Evolutionary conservation across 1,139 yeast species (phyloP).

Genomic region (Blastobotrys elegans): DNA sequence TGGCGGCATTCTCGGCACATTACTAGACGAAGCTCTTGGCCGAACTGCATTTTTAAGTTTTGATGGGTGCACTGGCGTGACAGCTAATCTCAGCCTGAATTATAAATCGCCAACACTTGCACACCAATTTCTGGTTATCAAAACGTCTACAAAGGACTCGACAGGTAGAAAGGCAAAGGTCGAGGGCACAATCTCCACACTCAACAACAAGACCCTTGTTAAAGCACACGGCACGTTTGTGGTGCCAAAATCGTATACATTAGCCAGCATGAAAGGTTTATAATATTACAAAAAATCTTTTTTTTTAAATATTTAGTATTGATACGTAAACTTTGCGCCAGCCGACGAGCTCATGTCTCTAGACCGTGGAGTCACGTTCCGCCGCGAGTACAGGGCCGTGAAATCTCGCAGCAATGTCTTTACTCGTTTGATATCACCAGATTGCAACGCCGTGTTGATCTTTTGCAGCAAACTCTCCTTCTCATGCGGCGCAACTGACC

Average conservation of each 20-base stretch:
- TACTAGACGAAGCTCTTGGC: constrained; percentile 70
- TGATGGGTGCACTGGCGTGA: constrained; percentile 28
- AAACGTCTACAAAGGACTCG: constrained; percentile 41
- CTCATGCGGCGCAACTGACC: constrained; percentile 62
- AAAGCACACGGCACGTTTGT: constrained; percentile 24
- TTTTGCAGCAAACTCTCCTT: constrained; percentile 53
- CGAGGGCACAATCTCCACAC: constrained; percentile 40
- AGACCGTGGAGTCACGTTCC: constrained; percentile 56
- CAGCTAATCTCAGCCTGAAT: constrained; percentile 48
- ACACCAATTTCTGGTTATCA: constrained; percentile 68
- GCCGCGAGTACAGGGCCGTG: constrained; percentile 75
- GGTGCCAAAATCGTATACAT: constrained; percentile 20
- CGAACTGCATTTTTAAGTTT: constrained; percentile 46
- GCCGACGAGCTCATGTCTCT: constrained; percentile 1
- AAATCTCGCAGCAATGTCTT: constrained; percentile 69
- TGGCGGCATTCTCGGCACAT: constrained; percentile 84
- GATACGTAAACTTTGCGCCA: constrained; percentile 7
- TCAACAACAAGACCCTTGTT: constrained; percentile 40
- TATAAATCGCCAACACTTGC: constrained; percentile 76
- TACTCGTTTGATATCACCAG: constrained; percentile 69
- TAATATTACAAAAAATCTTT: background rate
- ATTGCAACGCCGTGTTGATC: constrained; percentile 54
- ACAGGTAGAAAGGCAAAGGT: constrained; percentile 34
- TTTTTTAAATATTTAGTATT: constrained; percentile 2
- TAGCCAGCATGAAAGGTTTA: constrained; percentile 15